These are phyloP conservation scores for Stagonosporopsis tanaceti DNA, from an alignment of 2,329 filamentous ascomycete genomes.

Conservation along the genomic window DNA sequence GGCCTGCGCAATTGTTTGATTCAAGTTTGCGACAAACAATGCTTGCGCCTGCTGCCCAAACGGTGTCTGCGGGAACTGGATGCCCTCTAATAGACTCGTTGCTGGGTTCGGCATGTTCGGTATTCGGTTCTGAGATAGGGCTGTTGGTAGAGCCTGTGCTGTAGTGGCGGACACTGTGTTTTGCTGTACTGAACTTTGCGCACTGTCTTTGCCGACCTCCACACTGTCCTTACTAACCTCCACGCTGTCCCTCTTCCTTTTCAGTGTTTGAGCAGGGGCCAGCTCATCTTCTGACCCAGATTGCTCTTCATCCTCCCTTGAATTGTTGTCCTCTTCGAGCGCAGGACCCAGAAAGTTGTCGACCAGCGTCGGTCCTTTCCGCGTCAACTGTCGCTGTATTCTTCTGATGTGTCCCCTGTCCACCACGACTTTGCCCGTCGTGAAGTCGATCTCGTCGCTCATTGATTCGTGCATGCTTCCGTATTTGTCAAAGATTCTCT, in stretches of 20 bases:
- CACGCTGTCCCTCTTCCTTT: constrained; percentile 12
- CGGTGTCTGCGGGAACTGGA: constrained; percentile 41
- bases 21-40: constrained; percentile 33
- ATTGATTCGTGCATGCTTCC: constrained; percentile 80
- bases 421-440: constrained; percentile 82
- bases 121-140: constrained; percentile 8
- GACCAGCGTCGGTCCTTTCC: constrained; percentile 30
- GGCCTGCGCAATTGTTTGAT: constrained; percentile 35
- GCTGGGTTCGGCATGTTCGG: constrained; percentile 29
- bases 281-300: constrained; percentile 40
- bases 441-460: constrained; percentile 88
- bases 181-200: not conserved
- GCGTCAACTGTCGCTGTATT: constrained; percentile 53
- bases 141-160: constrained; percentile 1
- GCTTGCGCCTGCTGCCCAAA: constrained; percentile 39
- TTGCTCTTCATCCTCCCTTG: constrained; percentile 30
- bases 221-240: not conserved
- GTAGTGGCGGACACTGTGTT: not conserved
- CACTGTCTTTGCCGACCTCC: not conserved
- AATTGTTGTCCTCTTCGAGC: constrained; percentile 46
- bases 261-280: constrained; percentile 31
- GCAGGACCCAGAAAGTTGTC: constrained; percentile 40
- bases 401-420: constrained; percentile 84
- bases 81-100: constrained; percentile 28
- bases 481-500: constrained; percentile 90